Conservation (phyloP, 1,139 yeast species). For the Sugiyamaella neomexicana region DNA sequence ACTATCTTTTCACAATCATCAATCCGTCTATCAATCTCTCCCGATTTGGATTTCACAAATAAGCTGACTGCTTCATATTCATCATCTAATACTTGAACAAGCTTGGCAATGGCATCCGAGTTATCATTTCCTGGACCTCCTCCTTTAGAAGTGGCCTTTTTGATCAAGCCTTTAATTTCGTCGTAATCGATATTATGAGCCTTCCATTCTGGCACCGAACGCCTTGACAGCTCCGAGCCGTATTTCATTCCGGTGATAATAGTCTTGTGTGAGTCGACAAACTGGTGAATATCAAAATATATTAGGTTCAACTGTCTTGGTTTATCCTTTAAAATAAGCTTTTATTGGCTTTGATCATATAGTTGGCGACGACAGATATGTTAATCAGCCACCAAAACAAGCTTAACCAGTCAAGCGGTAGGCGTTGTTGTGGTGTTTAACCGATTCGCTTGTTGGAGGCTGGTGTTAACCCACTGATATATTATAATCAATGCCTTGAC, state of each 20-base stretch:
- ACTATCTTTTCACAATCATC: constrained; percentile 44
- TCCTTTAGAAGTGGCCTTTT: constrained; percentile 47
- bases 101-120: constrained; percentile 56
- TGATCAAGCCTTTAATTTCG: constrained; percentile 63
- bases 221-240: constrained; percentile 69
- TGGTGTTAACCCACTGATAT: too few species aligned
- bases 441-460: too few species aligned
- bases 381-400: too few species aligned
- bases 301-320: too few species aligned
- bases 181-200: constrained; percentile 81
- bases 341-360: too few species aligned
- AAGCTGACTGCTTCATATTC: constrained; percentile 54
- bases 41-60: constrained; percentile 65
- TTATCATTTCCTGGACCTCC: constrained; percentile 22
- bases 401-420: too few species aligned
- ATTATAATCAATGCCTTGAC: neutral
- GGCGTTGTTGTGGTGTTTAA: too few species aligned
- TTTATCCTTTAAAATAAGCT: too few species aligned
- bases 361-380: too few species aligned
- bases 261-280: too few species aligned
- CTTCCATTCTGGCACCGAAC: constrained; percentile 88
- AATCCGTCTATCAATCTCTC: constrained; percentile 54
- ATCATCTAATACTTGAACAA: constrained; percentile 61
- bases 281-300: too few species aligned
- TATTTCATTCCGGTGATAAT: constrained; percentile 72